Base-by-base conservation (phyloP, 768 basidiomycete genomes). In the Filobasidium floriforme region DNA sequence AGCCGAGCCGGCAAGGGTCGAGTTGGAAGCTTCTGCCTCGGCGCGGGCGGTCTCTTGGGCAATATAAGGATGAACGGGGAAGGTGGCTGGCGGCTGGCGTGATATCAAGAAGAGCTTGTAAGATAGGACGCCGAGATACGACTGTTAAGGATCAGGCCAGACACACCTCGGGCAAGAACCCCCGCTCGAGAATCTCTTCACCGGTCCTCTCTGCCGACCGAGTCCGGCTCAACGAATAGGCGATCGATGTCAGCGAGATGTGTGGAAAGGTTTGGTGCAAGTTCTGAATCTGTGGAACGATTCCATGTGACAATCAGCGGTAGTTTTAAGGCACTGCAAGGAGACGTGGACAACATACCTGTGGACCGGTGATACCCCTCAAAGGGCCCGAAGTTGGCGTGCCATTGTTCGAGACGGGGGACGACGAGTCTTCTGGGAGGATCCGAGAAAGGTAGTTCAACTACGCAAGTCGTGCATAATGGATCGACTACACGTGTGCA, bases 111-210 rank as follows among this genome's bases (percentile, higher is more conserved):
- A 37, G 32, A 37, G 32, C 32, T 37, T 9, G 32, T 37, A 10
- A 59, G n/a, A 40, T 11, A 1, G 26, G 37, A 54, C 11, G 63
- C 28, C 12, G 15, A 32, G 4, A 12, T 14, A 6, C 7, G 19
- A 1, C 26, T 19, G 1, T 5, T 37, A 24, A 11, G 7, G 1
- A 29, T 60, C 4, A 44, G 14, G 46, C 6, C 1, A 6, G 15
- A 69, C 73, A 19, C 52, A 77, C 77, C 66, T 67, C 65, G 43
- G 71, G 73, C 41, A 78, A 59, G 46, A 62, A 69, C 1, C 76
- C 76, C 59, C 68, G 62, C 52, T 78, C 77, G 3, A 78, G 66
- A 10, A 78, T 76, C 68, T 73, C 72, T 43, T 78, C 77, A 29
- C 68, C 70, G 0, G 77, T 78, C 24, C 69, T 63, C 67, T 76